A percentile compares a stretch with the other conserved stretches of the same genome.
phyloP scores from a whole-genome alignment of 257 asterid genomes.

The Verbena officinalis region DNA sequence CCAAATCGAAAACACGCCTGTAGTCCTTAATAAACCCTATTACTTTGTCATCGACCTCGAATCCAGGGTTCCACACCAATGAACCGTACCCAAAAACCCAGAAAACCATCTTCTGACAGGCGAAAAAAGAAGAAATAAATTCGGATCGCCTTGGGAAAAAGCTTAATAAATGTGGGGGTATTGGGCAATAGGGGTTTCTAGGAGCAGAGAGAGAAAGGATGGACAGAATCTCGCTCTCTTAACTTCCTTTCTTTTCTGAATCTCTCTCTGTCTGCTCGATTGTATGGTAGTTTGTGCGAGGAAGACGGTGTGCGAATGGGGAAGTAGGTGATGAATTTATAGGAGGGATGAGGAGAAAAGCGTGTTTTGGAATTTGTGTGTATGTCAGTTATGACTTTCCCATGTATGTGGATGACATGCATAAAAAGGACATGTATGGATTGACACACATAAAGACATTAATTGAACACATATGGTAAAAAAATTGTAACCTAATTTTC shows the following conservation, averaged over 20 bases:
- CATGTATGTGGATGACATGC: slow-evolving; percentile 33
- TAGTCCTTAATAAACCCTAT: slow-evolving; percentile 84
- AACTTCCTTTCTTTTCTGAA: background rate
- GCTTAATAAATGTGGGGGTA: slow-evolving; percentile 3
- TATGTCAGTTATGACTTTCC: slow-evolving; percentile 3
- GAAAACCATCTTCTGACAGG: slow-evolving; percentile 63
- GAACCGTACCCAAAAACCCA: slow-evolving; percentile 96
- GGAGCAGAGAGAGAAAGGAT: slow-evolving; percentile 34
- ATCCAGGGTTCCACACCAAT: slow-evolving; percentile 96
- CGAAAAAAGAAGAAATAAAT: background rate
- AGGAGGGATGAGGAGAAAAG: slow-evolving; percentile 11
- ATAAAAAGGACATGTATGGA: too few relatives aligned
- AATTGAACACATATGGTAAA: too few relatives aligned
- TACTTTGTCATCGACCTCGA: slow-evolving; percentile 78
- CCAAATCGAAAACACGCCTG: slow-evolving; percentile 87
- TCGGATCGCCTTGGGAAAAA: slow-evolving; percentile 13
- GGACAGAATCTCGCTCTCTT: background rate
- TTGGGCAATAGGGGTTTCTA: slow-evolving; percentile 5
- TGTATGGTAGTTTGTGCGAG: slow-evolving; percentile 5
- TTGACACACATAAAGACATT: too few relatives aligned
- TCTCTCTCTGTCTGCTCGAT: slow-evolving; percentile 30
- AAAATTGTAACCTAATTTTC: too few relatives aligned
- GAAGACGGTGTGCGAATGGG: slow-evolving; percentile 1
- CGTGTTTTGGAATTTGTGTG: slow-evolving; percentile 21
- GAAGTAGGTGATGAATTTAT: slow-evolving; percentile 22